Evolutionary conservation across 352 stramenopile genomes (phyloP).

Genomic region (Peronosclerospora sorghi): DNA sequence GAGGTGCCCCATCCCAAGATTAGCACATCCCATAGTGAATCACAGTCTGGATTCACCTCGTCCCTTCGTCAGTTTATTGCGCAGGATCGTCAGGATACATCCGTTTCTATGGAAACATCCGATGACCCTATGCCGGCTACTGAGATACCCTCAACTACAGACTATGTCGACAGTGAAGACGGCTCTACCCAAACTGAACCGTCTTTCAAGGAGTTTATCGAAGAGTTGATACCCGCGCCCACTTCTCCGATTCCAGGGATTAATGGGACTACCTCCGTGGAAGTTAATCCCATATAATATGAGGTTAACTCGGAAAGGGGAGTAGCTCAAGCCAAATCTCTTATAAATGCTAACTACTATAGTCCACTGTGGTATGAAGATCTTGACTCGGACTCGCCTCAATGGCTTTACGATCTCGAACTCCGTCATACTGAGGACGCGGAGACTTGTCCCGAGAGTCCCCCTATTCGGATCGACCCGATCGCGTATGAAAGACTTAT

Average conservation of each 20-base stretch:
- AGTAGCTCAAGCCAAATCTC: neutral
- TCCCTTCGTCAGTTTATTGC: too few relatives aligned
- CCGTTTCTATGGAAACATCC: neutral
- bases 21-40: too few relatives aligned
- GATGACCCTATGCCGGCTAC: neutral
- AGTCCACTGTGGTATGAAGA: neutral
- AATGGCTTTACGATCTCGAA: neutral
- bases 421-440: neutral
- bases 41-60: too few relatives aligned
- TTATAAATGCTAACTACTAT: neutral
- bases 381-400: neutral
- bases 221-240: neutral
- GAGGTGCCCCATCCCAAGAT: too few relatives aligned
- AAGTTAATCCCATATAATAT: neutral
- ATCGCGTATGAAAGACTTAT: neutral
- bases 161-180: neutral
- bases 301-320: neutral
- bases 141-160: neutral
- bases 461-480: neutral
- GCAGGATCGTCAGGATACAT: neutral
- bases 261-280: neutral
- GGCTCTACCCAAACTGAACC: neutral
- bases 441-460: neutral
- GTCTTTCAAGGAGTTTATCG: neutral
- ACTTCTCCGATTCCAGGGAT: neutral